A percentile compares a stretch with the other conserved stretches of the same genome.
phyloP scores from a whole-genome alignment of 257 asterid species.

The Petrea volubilis region DNA sequence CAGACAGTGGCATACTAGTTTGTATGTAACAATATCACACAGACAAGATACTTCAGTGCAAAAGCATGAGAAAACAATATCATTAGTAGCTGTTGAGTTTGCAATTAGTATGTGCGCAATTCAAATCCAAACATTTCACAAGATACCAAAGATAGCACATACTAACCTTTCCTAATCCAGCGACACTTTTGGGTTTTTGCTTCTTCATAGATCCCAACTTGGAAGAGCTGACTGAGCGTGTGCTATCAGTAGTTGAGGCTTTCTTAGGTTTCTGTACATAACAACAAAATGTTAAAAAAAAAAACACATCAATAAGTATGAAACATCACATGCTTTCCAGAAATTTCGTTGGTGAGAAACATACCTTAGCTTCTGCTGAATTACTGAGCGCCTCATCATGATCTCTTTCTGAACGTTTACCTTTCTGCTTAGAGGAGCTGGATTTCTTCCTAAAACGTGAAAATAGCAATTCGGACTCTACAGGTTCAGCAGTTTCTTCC shows the following conservation, averaged over 20 bases:
- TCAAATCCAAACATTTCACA: conserved; percentile 13
- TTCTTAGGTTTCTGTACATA: conserved; percentile 63
- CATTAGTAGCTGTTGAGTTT: no score
- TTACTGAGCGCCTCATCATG: conserved; percentile 33
- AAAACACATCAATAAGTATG: conserved; percentile 16
- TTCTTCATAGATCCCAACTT: conserved; percentile 61
- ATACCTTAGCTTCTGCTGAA: conserved; percentile 64
- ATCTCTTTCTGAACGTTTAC: conserved; percentile 52
- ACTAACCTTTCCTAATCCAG: conserved; percentile 76
- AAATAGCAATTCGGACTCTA: conserved; percentile 50
- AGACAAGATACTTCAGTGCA: conserved; percentile 12
- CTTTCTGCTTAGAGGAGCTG: conserved; percentile 58
- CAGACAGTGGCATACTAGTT: conserved; percentile 2
- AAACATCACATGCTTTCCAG: conserved; percentile 3
- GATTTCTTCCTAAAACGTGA: conserved; percentile 49
- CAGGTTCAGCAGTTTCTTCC: conserved; percentile 51
- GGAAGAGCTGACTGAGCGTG: conserved; percentile 42
- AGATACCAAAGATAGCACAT: conserved; percentile 8
- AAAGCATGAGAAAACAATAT: neutral
- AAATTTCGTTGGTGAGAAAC: conserved; percentile 19
- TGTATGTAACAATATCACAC: neutral
- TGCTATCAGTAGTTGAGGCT: conserved; percentile 33
- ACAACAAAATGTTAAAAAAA: conserved; percentile 24
- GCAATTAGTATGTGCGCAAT: conserved; percentile 13
- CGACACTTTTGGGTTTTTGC: conserved; percentile 47